Percentiles rank a stretch among this genome's conserved stretches.
Evolutionary conservation across 2,329 filamentous ascomycete species (phyloP).

Genomic region (Zymoseptoria crescenta): DNA sequence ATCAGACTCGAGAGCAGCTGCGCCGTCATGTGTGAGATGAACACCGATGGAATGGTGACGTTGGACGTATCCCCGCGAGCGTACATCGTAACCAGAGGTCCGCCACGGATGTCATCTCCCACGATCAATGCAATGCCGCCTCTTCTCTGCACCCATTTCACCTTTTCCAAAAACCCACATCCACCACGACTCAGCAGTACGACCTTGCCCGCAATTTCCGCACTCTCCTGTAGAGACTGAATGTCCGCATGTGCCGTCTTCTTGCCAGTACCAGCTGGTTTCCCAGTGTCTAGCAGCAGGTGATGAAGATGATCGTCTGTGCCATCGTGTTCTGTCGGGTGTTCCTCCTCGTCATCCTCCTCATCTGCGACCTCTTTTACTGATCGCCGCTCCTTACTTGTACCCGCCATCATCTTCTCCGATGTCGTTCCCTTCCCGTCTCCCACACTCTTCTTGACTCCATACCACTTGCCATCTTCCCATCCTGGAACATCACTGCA

Average conservation of each 20-base stretch:
- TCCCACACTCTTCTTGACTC: constrained; percentile 11
- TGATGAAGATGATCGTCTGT: constrained; percentile 79
- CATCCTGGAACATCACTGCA: constrained; percentile 93
- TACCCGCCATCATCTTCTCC: constrained; percentile 7
- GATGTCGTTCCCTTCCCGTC: constrained; percentile 13
- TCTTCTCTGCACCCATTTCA: constrained; percentile 89
- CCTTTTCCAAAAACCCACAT: constrained; percentile 93
- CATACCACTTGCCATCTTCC: constrained; percentile 49
- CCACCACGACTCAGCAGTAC: constrained; percentile 86
- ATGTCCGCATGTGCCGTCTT: constrained; percentile 67
- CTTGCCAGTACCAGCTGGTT: constrained; percentile 29
- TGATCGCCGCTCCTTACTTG: not conserved
- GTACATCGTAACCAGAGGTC: constrained; percentile 92
- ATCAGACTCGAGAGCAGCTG: constrained; percentile 84
- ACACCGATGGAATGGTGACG: constrained; percentile 85
- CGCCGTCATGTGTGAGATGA: constrained; percentile 90
- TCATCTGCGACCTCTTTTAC: constrained; percentile 42
- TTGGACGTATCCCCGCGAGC: constrained; percentile 95
- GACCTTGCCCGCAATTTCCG: constrained; percentile 88
- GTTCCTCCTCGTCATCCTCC: constrained; percentile 17
- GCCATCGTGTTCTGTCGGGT: constrained; percentile 53
- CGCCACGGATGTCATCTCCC: constrained; percentile 83
- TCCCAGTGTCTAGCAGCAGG: constrained; percentile 39
- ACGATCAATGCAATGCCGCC: constrained; percentile 87
- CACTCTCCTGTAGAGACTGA: constrained; percentile 80